Conservation (phyloP, 805 yeast genomes). For the Saccharomycopsis oosterbeekiorum region DNA sequence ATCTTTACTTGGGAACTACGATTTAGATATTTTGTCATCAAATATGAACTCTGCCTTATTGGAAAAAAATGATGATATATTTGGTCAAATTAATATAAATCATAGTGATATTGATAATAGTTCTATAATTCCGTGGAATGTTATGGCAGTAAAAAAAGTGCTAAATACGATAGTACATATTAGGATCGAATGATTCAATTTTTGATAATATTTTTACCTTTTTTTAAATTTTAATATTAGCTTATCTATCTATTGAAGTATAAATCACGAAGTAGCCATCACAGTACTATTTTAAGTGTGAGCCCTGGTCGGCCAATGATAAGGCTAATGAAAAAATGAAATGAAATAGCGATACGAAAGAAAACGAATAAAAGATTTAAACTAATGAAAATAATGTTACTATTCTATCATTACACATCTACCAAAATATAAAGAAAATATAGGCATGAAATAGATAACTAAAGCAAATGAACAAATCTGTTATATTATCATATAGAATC, state of each 20-base stretch:
- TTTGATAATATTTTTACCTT: not conserved
- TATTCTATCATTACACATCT: not conserved
- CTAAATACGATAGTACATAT: slow-evolving; percentile 51
- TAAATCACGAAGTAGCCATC: no score
- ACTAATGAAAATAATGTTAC: no score
- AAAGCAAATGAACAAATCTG: not conserved
- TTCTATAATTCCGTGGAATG: slow-evolving; percentile 62
- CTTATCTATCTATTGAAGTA: no score
- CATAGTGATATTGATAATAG: slow-evolving; percentile 13
- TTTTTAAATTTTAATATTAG: not conserved
- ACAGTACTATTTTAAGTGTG: no score
- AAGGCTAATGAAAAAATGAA: not conserved
- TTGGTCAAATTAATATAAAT: not conserved
- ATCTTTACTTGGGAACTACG: slow-evolving; percentile 27
- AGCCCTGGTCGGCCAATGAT: not conserved
- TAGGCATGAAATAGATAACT: not conserved
- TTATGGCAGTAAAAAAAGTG: slow-evolving; percentile 54
- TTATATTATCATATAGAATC: not conserved
- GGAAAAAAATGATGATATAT: not conserved
- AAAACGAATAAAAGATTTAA: not conserved
- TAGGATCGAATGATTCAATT: slow-evolving; percentile 26
- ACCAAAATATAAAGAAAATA: not conserved
- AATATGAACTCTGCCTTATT: not conserved
- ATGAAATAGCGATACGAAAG: not conserved
- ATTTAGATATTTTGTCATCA: slow-evolving; percentile 22